Evolutionary conservation across 2,329 filamentous ascomycete species (phyloP).

Genomic region (Clonostachys sp.): DNA sequence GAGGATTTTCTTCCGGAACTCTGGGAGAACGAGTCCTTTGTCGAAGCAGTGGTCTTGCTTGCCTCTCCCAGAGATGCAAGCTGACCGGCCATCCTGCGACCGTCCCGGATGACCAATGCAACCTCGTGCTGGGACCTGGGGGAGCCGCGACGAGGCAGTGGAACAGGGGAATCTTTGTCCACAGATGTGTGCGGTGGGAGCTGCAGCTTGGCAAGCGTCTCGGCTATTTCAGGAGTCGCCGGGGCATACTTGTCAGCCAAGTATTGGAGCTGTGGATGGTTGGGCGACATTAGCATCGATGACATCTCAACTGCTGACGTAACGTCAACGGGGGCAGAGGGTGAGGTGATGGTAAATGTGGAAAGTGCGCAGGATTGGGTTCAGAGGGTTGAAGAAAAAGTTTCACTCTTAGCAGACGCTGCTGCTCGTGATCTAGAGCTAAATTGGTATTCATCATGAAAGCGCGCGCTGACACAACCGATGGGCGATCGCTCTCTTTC

Average conservation of each 20-base stretch:
- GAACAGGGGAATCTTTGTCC: conserved; percentile 45
- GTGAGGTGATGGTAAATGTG: conserved; percentile 26
- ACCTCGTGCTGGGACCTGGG: conserved; percentile 44
- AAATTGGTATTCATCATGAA: conserved; percentile 42
- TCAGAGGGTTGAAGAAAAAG: conserved; percentile 15
- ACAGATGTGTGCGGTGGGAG: conserved; percentile 49
- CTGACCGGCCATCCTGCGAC: conserved; percentile 52
- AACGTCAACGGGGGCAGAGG: not conserved
- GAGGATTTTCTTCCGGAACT: conserved; percentile 44
- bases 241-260: conserved; percentile 66
- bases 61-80: conserved; percentile 42
- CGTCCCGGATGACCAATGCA: conserved; percentile 60
- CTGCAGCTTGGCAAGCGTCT: conserved; percentile 63
- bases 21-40: conserved; percentile 39
- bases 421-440: conserved; percentile 84
- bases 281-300: conserved; percentile 7
- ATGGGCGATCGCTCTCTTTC: too few species aligned
- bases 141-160: conserved; percentile 44
- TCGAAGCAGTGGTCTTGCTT: conserved; percentile 47
- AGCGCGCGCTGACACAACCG: too few species aligned
- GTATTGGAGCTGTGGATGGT: conserved; percentile 49
- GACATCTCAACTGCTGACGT: conserved; percentile 1
- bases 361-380: conserved; percentile 16
- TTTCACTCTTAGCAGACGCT: conserved; percentile 54
- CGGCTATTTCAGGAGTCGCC: conserved; percentile 60